Base-by-base conservation (phyloP, 2,329 filamentous ascomycete species). In the Aulographum hederae region DNA sequence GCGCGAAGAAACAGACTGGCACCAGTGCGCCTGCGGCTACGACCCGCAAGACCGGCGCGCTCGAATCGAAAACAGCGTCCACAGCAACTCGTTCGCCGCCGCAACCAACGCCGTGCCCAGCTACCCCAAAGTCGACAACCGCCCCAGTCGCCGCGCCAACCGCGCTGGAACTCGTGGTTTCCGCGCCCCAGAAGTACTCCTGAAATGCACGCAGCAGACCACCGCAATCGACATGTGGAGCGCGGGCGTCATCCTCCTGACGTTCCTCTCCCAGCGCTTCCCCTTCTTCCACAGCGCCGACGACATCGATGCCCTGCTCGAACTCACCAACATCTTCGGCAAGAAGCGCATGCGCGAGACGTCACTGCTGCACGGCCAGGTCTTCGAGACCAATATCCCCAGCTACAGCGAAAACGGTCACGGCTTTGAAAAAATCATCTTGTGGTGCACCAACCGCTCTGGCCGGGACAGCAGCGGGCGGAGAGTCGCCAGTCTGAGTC, bases 241-340 rank as follows among this genome's bases (percentile, higher is more conserved):
- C 16, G 85, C 77, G 0, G 89, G 89, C 26, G 85, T 98, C n/a
- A 92, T 98, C 34, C 66, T 98, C 2, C 63, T 98, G n/a, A 98
- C 89, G 1, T 78, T 98, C 39, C 63, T 98, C 11, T 86, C 80
- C 26, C 78, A 78, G 34, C 74, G 89, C 3, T 98, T 98, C 45
- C 89, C 89, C 2, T 98, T 98, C 56, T 98, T 98, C 65, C 94
- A 98, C 56, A 92, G 81, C 28, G 78, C 84, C n/a, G 89, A 98
- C 51, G 89, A 98, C 45, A 78, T 98, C 30, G 89, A 98, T 48
- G 89, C 89, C 32, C 78, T 94, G 67, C 86, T 98, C 42, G 89
- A 98, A 54, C 91, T 98, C 41, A 80, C 85, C 21, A 92, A 82
- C 36, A 92, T 98, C 37, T 94, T 95, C 50, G 89, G 89, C 31